Evolutionary conservation across 805 yeast genomes (phyloP), one percentile per base, ranked within the genome.

Genomic region (Limtongia smithiae): DNA sequence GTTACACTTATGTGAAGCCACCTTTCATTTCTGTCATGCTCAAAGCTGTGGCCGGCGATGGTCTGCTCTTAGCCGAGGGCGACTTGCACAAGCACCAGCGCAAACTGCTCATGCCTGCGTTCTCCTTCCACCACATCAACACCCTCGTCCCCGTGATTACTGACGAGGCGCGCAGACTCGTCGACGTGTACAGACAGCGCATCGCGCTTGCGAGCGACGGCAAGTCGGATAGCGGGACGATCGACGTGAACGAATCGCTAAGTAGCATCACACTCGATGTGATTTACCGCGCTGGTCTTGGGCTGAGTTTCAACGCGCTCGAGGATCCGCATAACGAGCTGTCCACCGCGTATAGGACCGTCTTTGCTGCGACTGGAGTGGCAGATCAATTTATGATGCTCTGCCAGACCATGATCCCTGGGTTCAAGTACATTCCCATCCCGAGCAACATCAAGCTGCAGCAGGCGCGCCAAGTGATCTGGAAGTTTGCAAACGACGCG

Each of bases 51-150:
- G 41, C 50, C 8, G 58, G 58, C n/a, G 43, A 50, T 24, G 54
- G 55, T 14, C 11, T 54, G 11, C 15, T 54, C 9, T 50, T 50
- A 41, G 41, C 55, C 8, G 58, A 54, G 31, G 58, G 58, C 21
- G 58, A 54, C 9, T 38, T 11, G 37, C 58, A 54, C 20, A 46
- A 40, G 31, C 44, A 32, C 15, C 58, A 54, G 32, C 36, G 58
- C 9, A 50, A 47, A 21, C 25, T 50, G 21, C 47, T 54, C 11
- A 46, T 47, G 52, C 58, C 58, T 1, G 58, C 50, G 28, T 50
- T 54, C 32, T 21, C 52, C 9, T 45, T 24, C 35, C 38, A 40
- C 7, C 44, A 47, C 24, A 22, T 46, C 9, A 46, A 45, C 21
- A 33, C 47, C 1, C 42, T 54, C 22, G 55, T 44, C 2, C 58